These are phyloP conservation scores for Ophiorrhiza pumila DNA, from an alignment of 257 asterid species.

Conservation along the genomic window DNA sequence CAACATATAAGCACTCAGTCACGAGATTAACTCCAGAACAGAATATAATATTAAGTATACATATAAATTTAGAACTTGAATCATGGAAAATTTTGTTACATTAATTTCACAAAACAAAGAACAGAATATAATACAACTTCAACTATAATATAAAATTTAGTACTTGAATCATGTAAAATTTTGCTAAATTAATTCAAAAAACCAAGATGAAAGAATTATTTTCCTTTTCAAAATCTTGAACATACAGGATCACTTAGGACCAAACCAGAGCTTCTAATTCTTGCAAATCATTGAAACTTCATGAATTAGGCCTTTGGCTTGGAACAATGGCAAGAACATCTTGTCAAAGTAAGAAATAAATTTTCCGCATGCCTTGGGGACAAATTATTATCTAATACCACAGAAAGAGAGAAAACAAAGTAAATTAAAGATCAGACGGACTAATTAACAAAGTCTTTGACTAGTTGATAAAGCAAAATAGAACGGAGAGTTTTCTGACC, in stretches of 20 bases:
- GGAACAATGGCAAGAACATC: neutral
- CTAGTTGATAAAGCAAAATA: neutral
- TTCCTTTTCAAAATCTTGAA: neutral
- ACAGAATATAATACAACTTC: neutral
- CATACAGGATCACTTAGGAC: neutral
- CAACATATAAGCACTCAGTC: slow-evolving; percentile 2
- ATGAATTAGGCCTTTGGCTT: neutral
- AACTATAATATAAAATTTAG: neutral
- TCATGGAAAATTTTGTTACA: too few relatives aligned
- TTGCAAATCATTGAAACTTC: neutral
- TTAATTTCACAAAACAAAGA: too few relatives aligned
- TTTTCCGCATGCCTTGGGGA: neutral
- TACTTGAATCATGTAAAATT: neutral
- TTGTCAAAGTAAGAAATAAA: neutral
- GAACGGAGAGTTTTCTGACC: neutral
- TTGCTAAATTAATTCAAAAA: neutral
- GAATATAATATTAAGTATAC: neutral
- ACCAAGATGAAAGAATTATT: neutral
- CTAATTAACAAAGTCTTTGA: neutral
- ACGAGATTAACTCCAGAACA: neutral
- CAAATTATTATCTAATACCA: neutral
- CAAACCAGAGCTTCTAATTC: neutral
- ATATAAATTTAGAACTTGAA: neutral
- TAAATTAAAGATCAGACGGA: neutral
- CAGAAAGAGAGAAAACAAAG: neutral